phyloP scores from a whole-genome alignment of 805 yeast genomes.

The Teunomyces aglyptinius region DNA sequence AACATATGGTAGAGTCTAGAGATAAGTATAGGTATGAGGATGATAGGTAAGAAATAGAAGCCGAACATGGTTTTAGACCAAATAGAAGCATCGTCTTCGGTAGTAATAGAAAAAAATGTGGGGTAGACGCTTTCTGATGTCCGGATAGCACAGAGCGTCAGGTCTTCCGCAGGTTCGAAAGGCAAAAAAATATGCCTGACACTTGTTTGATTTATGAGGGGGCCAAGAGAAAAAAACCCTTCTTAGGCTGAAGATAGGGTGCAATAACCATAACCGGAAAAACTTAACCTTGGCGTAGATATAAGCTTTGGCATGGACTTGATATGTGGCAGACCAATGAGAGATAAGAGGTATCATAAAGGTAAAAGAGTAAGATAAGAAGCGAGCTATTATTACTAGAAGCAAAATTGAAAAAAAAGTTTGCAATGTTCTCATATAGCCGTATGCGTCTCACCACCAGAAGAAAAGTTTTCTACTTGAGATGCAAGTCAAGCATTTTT shows the following conservation, averaged over 20 bases:
- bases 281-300: background rate
- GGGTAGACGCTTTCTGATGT: background rate
- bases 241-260: background rate
- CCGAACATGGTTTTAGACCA: background rate
- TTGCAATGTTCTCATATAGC: background rate
- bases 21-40: slow-evolving; percentile 58
- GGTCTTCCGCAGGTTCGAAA: background rate
- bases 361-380: no score
- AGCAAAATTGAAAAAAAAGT: background rate
- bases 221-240: background rate
- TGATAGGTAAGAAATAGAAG: background rate
- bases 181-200: background rate
- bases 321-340: background rate
- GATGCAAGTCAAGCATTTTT: background rate
- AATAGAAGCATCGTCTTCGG: background rate
- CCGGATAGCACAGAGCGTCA: background rate
- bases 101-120: background rate
- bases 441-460: background rate
- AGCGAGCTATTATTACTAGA: background rate
- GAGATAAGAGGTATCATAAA: no score
- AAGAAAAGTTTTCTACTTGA: background rate
- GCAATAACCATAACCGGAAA: background rate
- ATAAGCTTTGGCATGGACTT: background rate
- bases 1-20: slow-evolving; percentile 52
- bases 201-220: background rate